Conservation (phyloP, 108 stramenopile species). For the Cafeteria roenbergensis region DNA sequence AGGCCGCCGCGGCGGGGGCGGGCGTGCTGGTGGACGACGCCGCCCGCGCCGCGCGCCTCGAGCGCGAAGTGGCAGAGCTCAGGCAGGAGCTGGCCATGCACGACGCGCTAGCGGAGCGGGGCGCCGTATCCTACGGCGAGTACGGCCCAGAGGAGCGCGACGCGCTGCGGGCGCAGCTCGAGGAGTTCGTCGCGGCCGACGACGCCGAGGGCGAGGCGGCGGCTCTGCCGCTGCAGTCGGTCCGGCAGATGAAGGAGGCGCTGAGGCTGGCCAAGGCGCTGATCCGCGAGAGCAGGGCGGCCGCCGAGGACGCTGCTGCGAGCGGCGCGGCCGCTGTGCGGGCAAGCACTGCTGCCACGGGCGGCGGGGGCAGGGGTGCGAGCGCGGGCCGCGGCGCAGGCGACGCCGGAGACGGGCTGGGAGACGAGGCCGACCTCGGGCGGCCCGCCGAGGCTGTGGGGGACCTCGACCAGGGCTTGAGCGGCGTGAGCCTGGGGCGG, state of each 20-base stretch:
- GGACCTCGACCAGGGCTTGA: too few species aligned
- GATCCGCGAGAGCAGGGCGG: constrained; percentile 21
- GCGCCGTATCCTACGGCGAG: constrained; percentile 39
- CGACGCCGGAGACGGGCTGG: constrained; percentile 13
- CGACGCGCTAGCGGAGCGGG: constrained; percentile 45
- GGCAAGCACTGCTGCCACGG: background rate
- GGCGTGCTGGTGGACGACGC: background rate
- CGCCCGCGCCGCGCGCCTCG: constrained; percentile 28
- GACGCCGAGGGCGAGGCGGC: constrained; percentile 22
- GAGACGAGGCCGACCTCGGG: constrained; percentile 14
- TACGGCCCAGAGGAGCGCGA: constrained; percentile 50
- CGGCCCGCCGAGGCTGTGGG: constrained; percentile 21
- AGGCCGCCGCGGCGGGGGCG: constrained; percentile 17
- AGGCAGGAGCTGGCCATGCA: constrained; percentile 55
- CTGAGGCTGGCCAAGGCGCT: constrained; percentile 41
- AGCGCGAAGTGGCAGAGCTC: constrained; percentile 36
- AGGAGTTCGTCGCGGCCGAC: constrained; percentile 9
- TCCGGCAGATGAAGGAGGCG: constrained; percentile 49
- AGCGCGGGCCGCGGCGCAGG: background rate
- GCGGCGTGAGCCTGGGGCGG: too few species aligned
- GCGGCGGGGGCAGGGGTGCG: background rate
- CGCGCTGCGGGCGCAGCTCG: background rate
- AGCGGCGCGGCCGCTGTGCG: background rate
- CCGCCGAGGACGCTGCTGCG: background rate
- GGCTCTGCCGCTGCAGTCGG: constrained; percentile 26